Base-by-base conservation (phyloP, 2,329 filamentous ascomycete genomes). In the Beauveria pseudobassiana region DNA sequence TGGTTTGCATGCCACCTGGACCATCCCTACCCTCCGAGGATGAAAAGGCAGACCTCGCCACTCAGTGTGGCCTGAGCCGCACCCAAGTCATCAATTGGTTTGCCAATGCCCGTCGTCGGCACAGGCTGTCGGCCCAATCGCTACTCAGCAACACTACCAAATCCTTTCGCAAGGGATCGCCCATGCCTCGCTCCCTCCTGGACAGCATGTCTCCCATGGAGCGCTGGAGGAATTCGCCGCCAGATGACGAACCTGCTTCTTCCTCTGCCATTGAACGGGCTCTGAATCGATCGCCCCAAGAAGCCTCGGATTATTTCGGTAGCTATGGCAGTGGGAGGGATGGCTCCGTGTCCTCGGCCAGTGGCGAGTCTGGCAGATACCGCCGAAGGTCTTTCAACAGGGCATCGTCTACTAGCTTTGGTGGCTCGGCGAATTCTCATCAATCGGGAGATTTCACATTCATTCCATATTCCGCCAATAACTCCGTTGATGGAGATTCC, bases 11-110 rank as follows among this genome's bases (percentile, higher is more conserved):
- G 69, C 22, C 75, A 82, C 58, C 69, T 77, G 10, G 75, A 79
- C 45, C 72, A 76, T 48, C 80, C 80, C 2, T 82, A 82, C 63
- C 79, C 2, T 75, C 73, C 1, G 77, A 81, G 28, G 74, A 78
- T 9, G 75, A 81, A 56, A 81, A 80, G 58, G 56, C 67, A 0
- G 63, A 66, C 3, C 71, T 82, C 0, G 70, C 74, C 12, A 65
- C 68, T 4, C 71, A 79, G 63, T 79, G 79, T 0, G 79, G 78
- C 0, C 72, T 82, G 18, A 80, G 74, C 22, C 71, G 70, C 55
- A 77, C 73, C 1, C 77, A 80, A 40, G 74, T 82, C 3, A 69
- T 76, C 24, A 80, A 79, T 57, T 82, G 79, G 79, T 81, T 82
- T 64, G 75, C 78, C 24, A 82, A 82, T 64, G 78, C 78, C 1